Evolutionary conservation across 192 early-diverging fungal genomes (phyloP).

Genomic region (Rhizoclosmatium globosum): DNA sequence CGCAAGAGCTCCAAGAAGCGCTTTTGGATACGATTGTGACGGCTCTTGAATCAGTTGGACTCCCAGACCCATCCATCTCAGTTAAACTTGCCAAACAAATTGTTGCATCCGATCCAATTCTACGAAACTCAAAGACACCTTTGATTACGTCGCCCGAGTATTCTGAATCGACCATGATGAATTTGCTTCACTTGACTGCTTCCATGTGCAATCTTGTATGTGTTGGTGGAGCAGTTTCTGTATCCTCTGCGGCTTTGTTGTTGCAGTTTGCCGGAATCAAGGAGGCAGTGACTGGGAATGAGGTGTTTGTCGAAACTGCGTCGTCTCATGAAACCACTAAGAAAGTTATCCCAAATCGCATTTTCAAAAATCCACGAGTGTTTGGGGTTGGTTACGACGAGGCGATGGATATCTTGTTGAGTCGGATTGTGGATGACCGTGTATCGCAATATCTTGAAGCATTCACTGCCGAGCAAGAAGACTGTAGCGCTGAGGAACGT

Average conservation of each 20-base stretch:
- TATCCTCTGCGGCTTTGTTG: background rate
- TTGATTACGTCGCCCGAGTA: background rate
- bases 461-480: constrained; percentile 1
- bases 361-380: background rate
- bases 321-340: background rate
- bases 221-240: background rate
- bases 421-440: background rate
- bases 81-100: background rate
- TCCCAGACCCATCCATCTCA: background rate
- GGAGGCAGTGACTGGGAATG: background rate
- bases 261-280: constrained; percentile 6
- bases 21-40: background rate
- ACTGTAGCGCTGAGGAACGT: background rate
- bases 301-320: background rate
- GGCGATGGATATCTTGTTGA: background rate
- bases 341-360: no score
- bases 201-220: background rate
- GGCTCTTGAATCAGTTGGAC: constrained; percentile 19
- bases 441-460: background rate
- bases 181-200: constrained; percentile 2
- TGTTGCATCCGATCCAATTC: background rate
- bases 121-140: background rate
- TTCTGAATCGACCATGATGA: constrained; percentile 5
- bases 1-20: background rate
- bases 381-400: constrained; percentile 11